Evolutionary conservation across 2,329 filamentous ascomycete genomes (phyloP).

Genomic region (Sphaceloma murrayae): DNA sequence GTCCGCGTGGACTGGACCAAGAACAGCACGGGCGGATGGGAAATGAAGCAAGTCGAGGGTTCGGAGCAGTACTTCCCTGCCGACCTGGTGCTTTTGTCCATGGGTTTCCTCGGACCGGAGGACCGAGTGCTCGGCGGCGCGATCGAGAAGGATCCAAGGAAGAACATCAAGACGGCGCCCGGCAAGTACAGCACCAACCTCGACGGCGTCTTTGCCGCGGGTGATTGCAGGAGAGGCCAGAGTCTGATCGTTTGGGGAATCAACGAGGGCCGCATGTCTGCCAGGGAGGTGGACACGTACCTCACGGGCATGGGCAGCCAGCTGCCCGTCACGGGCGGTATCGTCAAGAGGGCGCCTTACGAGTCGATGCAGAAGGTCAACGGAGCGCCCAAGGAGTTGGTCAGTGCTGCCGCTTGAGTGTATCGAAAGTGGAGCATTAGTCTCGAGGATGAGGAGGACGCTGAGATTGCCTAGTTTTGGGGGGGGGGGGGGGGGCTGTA

Average conservation of each 20-base stretch:
- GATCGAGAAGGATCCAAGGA: slow-evolving; percentile 82
- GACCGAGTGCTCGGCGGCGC: slow-evolving; percentile 76
- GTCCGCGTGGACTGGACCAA: slow-evolving; percentile 94
- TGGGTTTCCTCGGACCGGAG: slow-evolving; percentile 95
- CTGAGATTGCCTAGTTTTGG: too few species aligned
- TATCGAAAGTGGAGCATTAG: background rate
- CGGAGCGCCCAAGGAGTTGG: slow-evolving; percentile 31
- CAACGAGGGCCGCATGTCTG: slow-evolving; percentile 89
- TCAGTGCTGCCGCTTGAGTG: slow-evolving; percentile 30
- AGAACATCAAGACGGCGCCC: slow-evolving; percentile 89
- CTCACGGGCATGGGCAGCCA: slow-evolving; percentile 65
- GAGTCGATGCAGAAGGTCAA: slow-evolving; percentile 49
- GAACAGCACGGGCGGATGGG: slow-evolving; percentile 80
- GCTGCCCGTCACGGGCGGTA: slow-evolving; percentile 85
- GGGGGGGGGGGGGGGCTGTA: too few species aligned
- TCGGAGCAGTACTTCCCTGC: slow-evolving; percentile 94
- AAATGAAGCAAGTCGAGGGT: slow-evolving; percentile 95
- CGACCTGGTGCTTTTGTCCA: slow-evolving; percentile 85
- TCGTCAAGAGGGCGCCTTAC: slow-evolving; percentile 72
- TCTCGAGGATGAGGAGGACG: background rate
- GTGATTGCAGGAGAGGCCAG: slow-evolving; percentile 90
- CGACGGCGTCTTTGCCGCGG: slow-evolving; percentile 81
- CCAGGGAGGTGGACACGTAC: slow-evolving; percentile 83
- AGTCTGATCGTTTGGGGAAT: slow-evolving; percentile 97
- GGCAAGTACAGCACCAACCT: slow-evolving; percentile 85